Evolutionary conservation across 768 basidiomycete genomes (phyloP).

Genomic region (Mycena pura): DNA sequence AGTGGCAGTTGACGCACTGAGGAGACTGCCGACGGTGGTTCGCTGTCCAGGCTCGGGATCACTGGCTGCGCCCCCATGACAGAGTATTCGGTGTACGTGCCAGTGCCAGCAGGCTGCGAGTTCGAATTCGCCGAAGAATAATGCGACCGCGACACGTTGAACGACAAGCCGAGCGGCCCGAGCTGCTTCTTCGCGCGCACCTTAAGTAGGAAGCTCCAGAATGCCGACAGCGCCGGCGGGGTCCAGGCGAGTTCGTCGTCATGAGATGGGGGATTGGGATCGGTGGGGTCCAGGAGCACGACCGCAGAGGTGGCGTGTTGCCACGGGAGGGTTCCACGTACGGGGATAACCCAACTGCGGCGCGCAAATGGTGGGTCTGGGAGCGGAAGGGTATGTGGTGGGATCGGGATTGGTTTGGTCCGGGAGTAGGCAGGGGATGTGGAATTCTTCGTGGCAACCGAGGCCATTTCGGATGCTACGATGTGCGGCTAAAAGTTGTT

Average conservation of each 20-base stretch:
- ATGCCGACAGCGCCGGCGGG: slow-evolving; percentile 41
- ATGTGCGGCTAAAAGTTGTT: slow-evolving; percentile 42
- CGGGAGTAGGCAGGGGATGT: slow-evolving; percentile 42
- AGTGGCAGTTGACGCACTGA: slow-evolving; percentile 21
- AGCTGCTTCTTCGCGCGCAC: slow-evolving; percentile 44
- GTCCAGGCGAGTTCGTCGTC: slow-evolving; percentile 57
- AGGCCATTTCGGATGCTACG: slow-evolving; percentile 30
- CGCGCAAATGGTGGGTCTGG: slow-evolving; percentile 44
- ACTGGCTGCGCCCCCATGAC: slow-evolving; percentile 21
- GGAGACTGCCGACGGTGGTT: slow-evolving; percentile 6
- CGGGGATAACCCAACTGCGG: slow-evolving; percentile 63
- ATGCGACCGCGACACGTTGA: slow-evolving; percentile 44
- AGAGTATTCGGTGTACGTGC: slow-evolving; percentile 18
- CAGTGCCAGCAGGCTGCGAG: too few relatives aligned
- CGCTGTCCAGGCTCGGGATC: neutral
- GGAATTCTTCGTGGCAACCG: slow-evolving; percentile 28
- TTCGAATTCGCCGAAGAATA: slow-evolving; percentile 16
- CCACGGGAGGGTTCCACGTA: slow-evolving; percentile 62
- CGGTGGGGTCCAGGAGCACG: slow-evolving; percentile 37
- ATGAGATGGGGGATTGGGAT: slow-evolving; percentile 23
- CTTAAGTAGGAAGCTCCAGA: slow-evolving; percentile 59
- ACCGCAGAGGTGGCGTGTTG: slow-evolving; percentile 48
- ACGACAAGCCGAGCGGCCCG: slow-evolving; percentile 58
- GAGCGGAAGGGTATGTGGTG: slow-evolving; percentile 40
- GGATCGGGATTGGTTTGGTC: slow-evolving; percentile 42